Conservation (phyloP, 2,329 filamentous ascomycete genomes). For the Sclerotinia sclerotiorum region DNA sequence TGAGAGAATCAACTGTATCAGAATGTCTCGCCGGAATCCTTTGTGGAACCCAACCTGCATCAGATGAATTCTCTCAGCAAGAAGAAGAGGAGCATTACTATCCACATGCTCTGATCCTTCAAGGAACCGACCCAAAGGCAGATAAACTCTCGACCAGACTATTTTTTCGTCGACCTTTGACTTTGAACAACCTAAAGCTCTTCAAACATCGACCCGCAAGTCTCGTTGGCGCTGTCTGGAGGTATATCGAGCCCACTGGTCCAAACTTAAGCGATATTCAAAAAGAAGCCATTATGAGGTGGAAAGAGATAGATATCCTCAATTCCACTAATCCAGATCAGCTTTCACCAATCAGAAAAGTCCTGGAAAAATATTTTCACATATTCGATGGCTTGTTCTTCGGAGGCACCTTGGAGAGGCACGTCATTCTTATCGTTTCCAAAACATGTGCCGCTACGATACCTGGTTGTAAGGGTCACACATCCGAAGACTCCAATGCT, state of each 20-base stretch:
- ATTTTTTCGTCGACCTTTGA: neutral
- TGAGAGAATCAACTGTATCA: neutral
- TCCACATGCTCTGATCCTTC: neutral
- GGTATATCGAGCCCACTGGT: neutral
- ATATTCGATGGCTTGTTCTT: slow-evolving; percentile 11
- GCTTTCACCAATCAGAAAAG: neutral
- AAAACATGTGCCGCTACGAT: too few relatives aligned
- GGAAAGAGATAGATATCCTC: slow-evolving; percentile 1
- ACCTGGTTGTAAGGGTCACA: neutral
- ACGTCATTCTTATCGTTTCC: neutral
- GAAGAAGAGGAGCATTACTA: neutral
- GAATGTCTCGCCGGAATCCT: neutral
- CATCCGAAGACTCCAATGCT: neutral
- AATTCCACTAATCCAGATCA: neutral
- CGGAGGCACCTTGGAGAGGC: neutral
- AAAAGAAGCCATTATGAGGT: neutral
- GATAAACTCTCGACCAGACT: neutral
- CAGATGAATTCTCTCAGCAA: neutral
- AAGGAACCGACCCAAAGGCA: neutral
- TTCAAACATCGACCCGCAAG: neutral
- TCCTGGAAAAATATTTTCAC: slow-evolving; percentile 5
- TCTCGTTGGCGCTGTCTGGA: neutral
- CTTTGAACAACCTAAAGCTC: neutral
- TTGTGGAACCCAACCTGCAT: neutral
- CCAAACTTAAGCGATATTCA: neutral